Base-by-base conservation (phyloP, 2,329 filamentous ascomycete species). In the Rasamsonia emersonii region DNA sequence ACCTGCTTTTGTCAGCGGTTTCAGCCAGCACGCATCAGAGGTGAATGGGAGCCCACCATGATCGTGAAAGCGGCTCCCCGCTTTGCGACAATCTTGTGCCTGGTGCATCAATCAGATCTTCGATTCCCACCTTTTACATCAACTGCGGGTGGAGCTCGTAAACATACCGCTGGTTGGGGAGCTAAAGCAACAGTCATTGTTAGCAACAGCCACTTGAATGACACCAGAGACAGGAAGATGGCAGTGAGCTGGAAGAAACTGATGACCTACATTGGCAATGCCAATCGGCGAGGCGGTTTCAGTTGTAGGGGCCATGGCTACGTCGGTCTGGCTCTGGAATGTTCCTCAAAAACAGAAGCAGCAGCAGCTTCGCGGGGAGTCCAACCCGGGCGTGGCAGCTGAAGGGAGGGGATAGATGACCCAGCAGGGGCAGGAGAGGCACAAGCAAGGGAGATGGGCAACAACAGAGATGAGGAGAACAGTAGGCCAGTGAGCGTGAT, bases 51-150 rank as follows among this genome's bases (percentile, higher is more conserved):
- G 46, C 71, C 42, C 71, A 95, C 91, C 91, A 98, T 98, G 58
- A 98, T 95, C 46, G 91, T 98, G 69, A 98, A 98, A 58, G 88
- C 84, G 56, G 91, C 93, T 68, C 91, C 91, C 68, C 93, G 82
- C 67, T 79, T 80, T 41, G 77, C 77, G 52, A 81, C 77, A 56
- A 81, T 81, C 67, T 80, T 80, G 70, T 80, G 77, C 54, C 74
- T 77, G 49, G 35, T 43, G 39, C 38, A 37, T 39, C 32, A 24
- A 47, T 54, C 46, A 55, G 45, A 37, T 42, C 17, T 18, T 15
- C 28, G 18, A 26, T n/a, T 29, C 21, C 35, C 27, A 27, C 33
- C 32, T 29, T 26, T n/a, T 20, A n/a, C 26, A 13, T 19, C 17
- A n/a, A 11, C 7, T 29, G 11, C 9, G 14, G 28, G 19, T 18